A percentile compares a stretch with the other conserved stretches of the same genome.
Conservation (phyloP, 805 yeast species). For the Metschnikowia lunata region DNA sequence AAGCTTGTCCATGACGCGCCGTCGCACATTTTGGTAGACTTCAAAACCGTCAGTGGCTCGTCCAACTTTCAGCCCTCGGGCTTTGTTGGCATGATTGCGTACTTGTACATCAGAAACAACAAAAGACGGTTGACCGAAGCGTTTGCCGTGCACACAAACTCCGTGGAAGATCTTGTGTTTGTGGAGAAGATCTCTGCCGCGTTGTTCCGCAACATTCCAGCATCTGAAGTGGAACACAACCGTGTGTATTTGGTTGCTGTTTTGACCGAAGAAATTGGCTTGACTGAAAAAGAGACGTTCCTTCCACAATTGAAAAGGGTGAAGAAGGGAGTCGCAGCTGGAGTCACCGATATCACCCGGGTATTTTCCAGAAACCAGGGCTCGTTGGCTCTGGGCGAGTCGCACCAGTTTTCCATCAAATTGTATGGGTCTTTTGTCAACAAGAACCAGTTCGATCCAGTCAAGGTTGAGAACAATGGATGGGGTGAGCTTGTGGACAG, state of each 20-base stretch:
- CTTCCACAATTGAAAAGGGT: constrained; percentile 38
- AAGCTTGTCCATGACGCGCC: constrained; percentile 50
- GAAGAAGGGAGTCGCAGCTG: constrained; percentile 82
- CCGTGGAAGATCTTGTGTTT: constrained; percentile 50
- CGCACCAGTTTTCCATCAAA: constrained; percentile 68
- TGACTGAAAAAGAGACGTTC: constrained; percentile 29
- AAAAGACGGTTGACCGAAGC: constrained; percentile 72
- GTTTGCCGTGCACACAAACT: constrained; percentile 60
- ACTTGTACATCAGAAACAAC: constrained; percentile 63
- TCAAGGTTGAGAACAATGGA: constrained; percentile 48
- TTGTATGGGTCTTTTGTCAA: constrained; percentile 66
- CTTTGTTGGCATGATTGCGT: constrained; percentile 67
- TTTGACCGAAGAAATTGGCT: constrained; percentile 62
- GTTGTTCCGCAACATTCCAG: constrained; percentile 70
- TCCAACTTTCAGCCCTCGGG: constrained; percentile 60
- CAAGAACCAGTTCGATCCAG: constrained; percentile 28
- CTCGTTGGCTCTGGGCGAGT: constrained; percentile 53
- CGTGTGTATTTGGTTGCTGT: constrained; percentile 74
- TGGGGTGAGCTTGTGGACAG: constrained; percentile 87
- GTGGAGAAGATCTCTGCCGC: constrained; percentile 75
- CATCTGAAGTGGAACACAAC: constrained; percentile 56
- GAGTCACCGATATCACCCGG: constrained; percentile 80
- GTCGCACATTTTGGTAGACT: constrained; percentile 70
- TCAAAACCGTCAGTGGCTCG: constrained; percentile 61
- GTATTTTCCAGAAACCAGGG: constrained; percentile 66